A percentile compares a stretch with the other conserved stretches of the same genome.
Conservation (phyloP, 371 early-diverging fungal species). For the Saksenaea vasiformis region DNA sequence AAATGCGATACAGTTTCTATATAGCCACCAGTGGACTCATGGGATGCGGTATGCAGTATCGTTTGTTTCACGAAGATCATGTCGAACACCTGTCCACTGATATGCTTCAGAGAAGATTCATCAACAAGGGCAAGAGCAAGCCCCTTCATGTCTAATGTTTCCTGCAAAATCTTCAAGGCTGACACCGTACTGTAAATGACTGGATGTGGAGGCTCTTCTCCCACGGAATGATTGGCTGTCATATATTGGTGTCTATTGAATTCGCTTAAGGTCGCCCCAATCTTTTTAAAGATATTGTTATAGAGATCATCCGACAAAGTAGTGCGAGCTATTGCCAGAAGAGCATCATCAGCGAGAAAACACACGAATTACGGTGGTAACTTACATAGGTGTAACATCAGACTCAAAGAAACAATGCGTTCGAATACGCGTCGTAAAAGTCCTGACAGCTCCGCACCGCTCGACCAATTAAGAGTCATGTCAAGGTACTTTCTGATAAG, state of each 20-base stretch:
- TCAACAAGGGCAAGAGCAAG: neutral
- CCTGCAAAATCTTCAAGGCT: constrained; percentile 18
- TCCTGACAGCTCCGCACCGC: neutral
- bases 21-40: constrained; percentile 1
- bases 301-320: constrained; percentile 12
- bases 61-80: constrained; percentile 23
- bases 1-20: constrained; percentile 4
- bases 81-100: constrained; percentile 29
- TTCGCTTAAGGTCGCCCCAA: constrained; percentile 3
- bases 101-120: neutral
- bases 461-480: neutral
- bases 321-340: neutral
- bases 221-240: neutral
- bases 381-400: constrained; percentile 17
- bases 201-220: constrained; percentile 14
- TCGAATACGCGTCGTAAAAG: constrained; percentile 20
- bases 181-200: constrained; percentile 15
- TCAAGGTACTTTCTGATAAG: neutral
- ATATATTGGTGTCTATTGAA: constrained; percentile 21
- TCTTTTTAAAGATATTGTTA: neutral
- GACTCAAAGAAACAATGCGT: constrained; percentile 14
- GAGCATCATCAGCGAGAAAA: neutral
- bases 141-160: neutral
- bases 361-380: neutral
- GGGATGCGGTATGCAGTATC: neutral